Base-by-base conservation (phyloP, 1,284 basidiomycete genomes). In the Ustanciosporium gigantosporum region DNA sequence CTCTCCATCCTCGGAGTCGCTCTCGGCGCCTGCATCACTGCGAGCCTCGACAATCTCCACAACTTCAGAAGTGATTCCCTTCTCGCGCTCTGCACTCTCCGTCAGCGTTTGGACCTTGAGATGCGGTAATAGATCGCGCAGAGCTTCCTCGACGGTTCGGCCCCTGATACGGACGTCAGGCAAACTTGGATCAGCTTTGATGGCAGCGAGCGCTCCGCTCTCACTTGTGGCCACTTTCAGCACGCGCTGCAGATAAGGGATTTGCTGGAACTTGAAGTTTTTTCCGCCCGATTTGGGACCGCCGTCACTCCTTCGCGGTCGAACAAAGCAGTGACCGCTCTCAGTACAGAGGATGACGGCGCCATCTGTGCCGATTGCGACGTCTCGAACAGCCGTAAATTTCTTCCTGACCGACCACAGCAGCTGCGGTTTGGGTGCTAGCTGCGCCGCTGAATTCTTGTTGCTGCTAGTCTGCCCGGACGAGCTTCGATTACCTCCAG, bases 271-370 rank as follows among this genome's bases (percentile, higher is more conserved):
- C 80, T 89, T 77, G 66, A 62, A 64, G 23, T 60, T 62, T 24
- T 62, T 66, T 25, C 52, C 59, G 5, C 42, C 48, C 1, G 50
- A 44, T 35, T 66, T 68, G 46, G 29, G 51, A n/a, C 46, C 46
- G 16, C 47, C 39, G 8, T 69, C 64, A 15, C 45, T 41, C 17
- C 60, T 46, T 25, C 60, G 61, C 20, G 50, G 69, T 27, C 59
- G 68, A 45, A 93, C 84, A 70, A 90, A 97, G 23, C 96, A 92
- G 68, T 97, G 92, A 0, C 94, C 94, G 1, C 92, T 92, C 65
- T 88, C 86, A 0, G 94, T 97, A 79, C 91, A 95, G 32, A 97
- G 83, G 69, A 96, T 88, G 68, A 97, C 84, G 6, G 88, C 85
- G 2, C 92, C 91, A 65, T 96, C 91, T 0, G 85, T 81, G 14